Base-by-base conservation (phyloP, 768 basidiomycete genomes). In the Filobasidium wieringae region DNA sequence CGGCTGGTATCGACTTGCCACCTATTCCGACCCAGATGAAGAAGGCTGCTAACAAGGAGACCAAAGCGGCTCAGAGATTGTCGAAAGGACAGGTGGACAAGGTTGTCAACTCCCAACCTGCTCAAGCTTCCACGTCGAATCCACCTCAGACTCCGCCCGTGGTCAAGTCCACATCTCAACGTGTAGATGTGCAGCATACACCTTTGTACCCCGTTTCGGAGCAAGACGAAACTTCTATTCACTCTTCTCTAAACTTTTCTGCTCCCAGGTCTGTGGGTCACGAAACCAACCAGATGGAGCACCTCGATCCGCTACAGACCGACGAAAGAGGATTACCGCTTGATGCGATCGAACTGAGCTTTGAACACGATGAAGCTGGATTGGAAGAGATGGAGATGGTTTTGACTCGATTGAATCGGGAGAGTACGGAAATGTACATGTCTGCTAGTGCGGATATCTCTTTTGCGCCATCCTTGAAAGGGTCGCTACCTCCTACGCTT, bases 361-460 rank as follows among this genome's bases (percentile, higher is more conserved):
- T 57, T 49, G 9, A 57, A 33, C 34, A 57, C 31, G 34, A 57
- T 36, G 7, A 36, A 33, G 15, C 50, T 4, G 22, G 29, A 26
- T 27, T 60, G 22, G 59, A 60, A 36, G 59, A 60, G 50, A 60
- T 60, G 53, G 59, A 60, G 30, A 60, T 55, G 27, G 50, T 60
- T 15, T 45, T 60, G 47, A 29, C 49, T 5, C 43, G 29, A 24
- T 26, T 47, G 15, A 27, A 47, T 27, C 14, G 43, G 11, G 14
- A 14, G 22, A 27, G 22, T 14, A 47, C 43, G 14, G 43, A 47
- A 7, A 27, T 27, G 2, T 47, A 47, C 24, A 14, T 47, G 7
- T 19, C 43, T 12, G 22, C 43, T 4, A 19, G 4, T 12, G 29
- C 22, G 22, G 43, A 47, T 14, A 19, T 27, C 22, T 47, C 43